Conservation (phyloP, 345 rosid genomes). For the Jatropha curcas region DNA sequence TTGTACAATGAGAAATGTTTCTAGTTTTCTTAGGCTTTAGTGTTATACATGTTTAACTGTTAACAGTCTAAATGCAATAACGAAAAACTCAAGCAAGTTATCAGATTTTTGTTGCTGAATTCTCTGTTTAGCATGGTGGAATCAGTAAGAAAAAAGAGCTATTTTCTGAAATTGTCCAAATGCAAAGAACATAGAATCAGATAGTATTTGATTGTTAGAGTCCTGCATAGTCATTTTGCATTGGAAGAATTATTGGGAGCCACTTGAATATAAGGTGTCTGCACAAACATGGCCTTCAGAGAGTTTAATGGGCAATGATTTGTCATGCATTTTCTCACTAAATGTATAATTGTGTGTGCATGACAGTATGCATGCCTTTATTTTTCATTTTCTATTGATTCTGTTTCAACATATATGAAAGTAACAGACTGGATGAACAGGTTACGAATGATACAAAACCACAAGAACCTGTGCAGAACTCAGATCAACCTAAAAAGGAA, state of each 20-base stretch:
- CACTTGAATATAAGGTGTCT: not conserved
- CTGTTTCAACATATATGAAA: not conserved
- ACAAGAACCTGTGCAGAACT: no score
- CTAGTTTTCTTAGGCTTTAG: not conserved
- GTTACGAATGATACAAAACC: conserved; percentile 29
- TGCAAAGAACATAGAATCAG: not conserved
- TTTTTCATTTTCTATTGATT: not conserved
- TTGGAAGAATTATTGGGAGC: not conserved
- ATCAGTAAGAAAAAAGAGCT: not conserved
- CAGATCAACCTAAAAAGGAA: no score
- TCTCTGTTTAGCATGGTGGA: not conserved
- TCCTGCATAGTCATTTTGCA: not conserved
- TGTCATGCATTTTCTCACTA: not conserved
- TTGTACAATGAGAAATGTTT: not conserved
- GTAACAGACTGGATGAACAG: conserved; percentile 27
- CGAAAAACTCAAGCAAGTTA: not conserved
- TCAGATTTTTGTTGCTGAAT: not conserved
- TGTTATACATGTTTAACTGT: not conserved
- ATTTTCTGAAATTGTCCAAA: not conserved
- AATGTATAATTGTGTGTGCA: not conserved
- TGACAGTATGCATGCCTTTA: not conserved
- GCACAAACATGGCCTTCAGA: not conserved
- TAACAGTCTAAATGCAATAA: not conserved
- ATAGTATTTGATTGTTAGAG: not conserved
- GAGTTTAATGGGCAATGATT: not conserved